Base-by-base conservation (phyloP, 805 yeast genomes). In the Candida andamanensis region DNA sequence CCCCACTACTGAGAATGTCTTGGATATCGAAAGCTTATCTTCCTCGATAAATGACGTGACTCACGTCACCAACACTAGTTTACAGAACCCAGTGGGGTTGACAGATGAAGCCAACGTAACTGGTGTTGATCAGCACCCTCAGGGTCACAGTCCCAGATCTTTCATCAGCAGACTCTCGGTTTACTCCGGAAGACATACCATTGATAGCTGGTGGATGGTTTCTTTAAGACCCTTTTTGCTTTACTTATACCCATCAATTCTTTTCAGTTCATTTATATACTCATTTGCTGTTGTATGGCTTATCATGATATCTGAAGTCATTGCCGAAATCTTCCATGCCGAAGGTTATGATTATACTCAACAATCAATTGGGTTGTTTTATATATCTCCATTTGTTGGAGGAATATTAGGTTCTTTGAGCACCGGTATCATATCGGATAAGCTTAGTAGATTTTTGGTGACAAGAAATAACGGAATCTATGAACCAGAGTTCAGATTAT, bases 241-340 rank as follows among this genome's bases (percentile, higher is more conserved):
- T 4, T 60, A 54, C 35, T 45, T 56, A 17, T 77, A 76, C 47
- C 80, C 81, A 0, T 56, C 72, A 1, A 57, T 77, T 12, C 45
- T 72, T 4, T 77, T 63, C 45, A 70, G 78, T 0, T 57, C 80
- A 1, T 45, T 76, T 6, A 49, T 73, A 3, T 76, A 77, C 46
- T 58, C 77, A 1, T 56, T 76, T 32, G 74, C 80, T 11, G 78
- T 77, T 14, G 78, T 76, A 13, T 77, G 81, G 81, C 65, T 77
- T 28, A 76, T 77, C 47, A 71, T 76, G 18, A 69, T 77, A 28
- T 72, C 80, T 2, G 81, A 76, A 44, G 63, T 76, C 0, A 64
- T 77, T 21, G 60, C 76, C 2, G 59, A 65, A 3, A 69, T 76
- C 11, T 77, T 76, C 46, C 45, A 60, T 2, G 41, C 46, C 10